Conservation (phyloP, 441 rosid genomes). For the Caryocar brasiliense region DNA sequence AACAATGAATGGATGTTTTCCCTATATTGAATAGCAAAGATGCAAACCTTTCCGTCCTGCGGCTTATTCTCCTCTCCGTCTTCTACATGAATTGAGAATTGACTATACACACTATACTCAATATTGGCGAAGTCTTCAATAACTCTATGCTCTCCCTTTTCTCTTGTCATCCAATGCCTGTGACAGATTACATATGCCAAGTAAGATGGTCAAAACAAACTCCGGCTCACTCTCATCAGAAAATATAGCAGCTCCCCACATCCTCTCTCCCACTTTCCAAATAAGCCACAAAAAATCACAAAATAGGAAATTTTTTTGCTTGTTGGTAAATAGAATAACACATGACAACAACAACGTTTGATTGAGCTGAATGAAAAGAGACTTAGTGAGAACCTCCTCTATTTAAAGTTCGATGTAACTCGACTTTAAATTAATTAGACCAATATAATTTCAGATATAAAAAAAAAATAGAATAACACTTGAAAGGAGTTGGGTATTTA, state of each 20-base stretch:
- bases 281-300: too few relatives aligned
- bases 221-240: background rate
- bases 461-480: too few relatives aligned
- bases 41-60: conserved; percentile 10
- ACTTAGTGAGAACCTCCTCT: too few relatives aligned
- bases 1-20: background rate
- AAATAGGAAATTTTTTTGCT: background rate
- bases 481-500: too few relatives aligned
- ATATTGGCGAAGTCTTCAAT: background rate
- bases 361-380: too few relatives aligned
- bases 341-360: too few relatives aligned
- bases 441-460: too few relatives aligned
- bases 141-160: conserved; percentile 45
- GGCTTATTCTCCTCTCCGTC: conserved; percentile 17
- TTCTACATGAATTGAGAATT: conserved; percentile 16
- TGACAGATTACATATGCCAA: background rate
- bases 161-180: conserved; percentile 77
- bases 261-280: too few relatives aligned
- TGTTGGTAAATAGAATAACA: background rate
- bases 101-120: background rate
- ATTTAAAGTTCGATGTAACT: too few relatives aligned
- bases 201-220: background rate
- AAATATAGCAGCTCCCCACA: background rate
- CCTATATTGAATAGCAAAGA: background rate
- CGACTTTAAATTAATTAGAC: too few relatives aligned